A percentile compares a stretch with the other conserved stretches of the same genome.
These are phyloP conservation scores for Dalbergia cochinchinensis DNA, from an alignment of 306 rosid genomes.

Conservation along the genomic window DNA sequence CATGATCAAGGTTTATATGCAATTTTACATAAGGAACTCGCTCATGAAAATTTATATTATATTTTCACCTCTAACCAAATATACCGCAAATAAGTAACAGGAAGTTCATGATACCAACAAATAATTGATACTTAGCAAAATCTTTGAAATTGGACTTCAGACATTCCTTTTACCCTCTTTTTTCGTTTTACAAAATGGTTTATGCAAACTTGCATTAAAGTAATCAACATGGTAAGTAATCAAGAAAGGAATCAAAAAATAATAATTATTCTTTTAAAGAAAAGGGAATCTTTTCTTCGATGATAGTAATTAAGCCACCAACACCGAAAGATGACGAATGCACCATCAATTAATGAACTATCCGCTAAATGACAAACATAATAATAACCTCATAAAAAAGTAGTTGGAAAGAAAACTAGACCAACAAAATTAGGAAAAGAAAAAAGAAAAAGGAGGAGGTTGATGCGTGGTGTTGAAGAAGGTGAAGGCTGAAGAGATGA, in stretches of 20 bases:
- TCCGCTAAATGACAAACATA: slow-evolving; percentile 43
- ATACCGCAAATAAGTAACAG: slow-evolving; percentile 3
- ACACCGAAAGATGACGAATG: not conserved
- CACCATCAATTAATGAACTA: slow-evolving; percentile 37
- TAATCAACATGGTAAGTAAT: not conserved
- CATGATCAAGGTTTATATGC: no score
- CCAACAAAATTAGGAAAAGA: not conserved
- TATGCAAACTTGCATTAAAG: slow-evolving; percentile 25
- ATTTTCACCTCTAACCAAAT: no score
- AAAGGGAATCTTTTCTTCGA: not conserved
- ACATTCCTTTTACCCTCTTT: not conserved
- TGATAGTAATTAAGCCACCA: slow-evolving; percentile 21
- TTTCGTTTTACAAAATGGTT: not conserved
- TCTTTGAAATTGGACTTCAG: slow-evolving; percentile 1
- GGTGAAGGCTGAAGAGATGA: slow-evolving; percentile 7
- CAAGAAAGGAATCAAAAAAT: slow-evolving; percentile 37
- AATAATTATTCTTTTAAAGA: not conserved
- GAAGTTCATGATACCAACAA: not conserved
- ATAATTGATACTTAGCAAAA: slow-evolving; percentile 2
- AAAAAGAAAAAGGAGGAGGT: not conserved
- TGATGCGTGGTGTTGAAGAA: not conserved
- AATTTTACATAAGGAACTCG: no score
- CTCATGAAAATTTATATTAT: no score
- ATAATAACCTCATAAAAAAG: not conserved
- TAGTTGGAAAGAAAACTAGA: slow-evolving; percentile 14